These are phyloP conservation scores for Oligophagozyma castellii DNA, from an alignment of 1,139 yeast species.

Conservation along the genomic window DNA sequence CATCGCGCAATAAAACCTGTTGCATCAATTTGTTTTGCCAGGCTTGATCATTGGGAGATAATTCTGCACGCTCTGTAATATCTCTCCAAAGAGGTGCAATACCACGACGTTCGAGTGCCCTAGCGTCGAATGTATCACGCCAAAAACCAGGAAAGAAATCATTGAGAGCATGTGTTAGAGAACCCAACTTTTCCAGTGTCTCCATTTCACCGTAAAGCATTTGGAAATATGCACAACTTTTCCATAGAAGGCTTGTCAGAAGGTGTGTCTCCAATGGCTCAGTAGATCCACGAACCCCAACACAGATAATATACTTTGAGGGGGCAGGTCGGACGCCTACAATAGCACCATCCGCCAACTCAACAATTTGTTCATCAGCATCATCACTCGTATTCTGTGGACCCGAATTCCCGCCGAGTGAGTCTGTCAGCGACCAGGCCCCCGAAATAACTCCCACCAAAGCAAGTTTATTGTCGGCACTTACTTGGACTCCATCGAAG, in stretches of 20 bases:
- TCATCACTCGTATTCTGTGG: constrained; percentile 3
- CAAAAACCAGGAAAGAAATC: constrained; percentile 21
- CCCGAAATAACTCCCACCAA: constrained; percentile 29
- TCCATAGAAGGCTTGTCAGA: too few relatives aligned
- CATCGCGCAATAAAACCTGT: constrained; percentile 16
- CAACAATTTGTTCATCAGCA: constrained; percentile 18
- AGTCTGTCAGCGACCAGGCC: constrained; percentile 21
- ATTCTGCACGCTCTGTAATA: too few relatives aligned
- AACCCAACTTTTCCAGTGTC: too few relatives aligned
- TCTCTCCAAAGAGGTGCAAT: too few relatives aligned
- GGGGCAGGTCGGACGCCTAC: constrained; percentile 18
- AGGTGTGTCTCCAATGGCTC: too few relatives aligned
- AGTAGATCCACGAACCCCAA: too few relatives aligned
- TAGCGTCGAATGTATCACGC: too few relatives aligned
- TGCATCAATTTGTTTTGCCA: constrained; percentile 21
- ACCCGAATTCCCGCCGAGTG: constrained; percentile 7
- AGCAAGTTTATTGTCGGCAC: constrained; percentile 23
- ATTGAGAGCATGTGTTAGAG: constrained; percentile 18
- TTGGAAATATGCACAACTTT: too few relatives aligned
- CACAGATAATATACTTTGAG: too few relatives aligned
- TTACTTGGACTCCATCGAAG: constrained; percentile 9
- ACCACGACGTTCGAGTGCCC: too few relatives aligned
- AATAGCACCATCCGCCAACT: constrained; percentile 18
- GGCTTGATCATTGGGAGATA: constrained; percentile 5
- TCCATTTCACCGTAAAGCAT: too few relatives aligned